Evolutionary conservation across 805 yeast species (phyloP).

Genomic region (Blastobotrys attinorum): DNA sequence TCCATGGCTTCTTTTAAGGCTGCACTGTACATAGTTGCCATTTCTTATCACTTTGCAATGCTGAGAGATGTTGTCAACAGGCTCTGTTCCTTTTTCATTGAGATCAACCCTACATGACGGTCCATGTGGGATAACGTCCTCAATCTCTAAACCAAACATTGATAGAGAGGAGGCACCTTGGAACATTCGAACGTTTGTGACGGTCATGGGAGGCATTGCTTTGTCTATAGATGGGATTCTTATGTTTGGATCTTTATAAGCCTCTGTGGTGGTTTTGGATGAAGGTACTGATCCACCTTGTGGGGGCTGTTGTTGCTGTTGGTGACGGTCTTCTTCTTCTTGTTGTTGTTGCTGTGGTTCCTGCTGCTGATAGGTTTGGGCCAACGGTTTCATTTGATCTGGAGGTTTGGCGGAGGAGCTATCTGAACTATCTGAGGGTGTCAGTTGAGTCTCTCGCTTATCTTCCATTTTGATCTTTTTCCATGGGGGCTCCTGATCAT

Average conservation of each 20-base stretch:
- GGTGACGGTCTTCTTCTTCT: not conserved
- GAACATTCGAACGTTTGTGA: not conserved
- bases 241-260: not conserved
- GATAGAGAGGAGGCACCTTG: slow-evolving; percentile 10
- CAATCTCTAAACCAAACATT: slow-evolving; percentile 12
- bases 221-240: not conserved
- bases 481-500: not conserved
- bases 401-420: not conserved
- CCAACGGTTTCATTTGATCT: not conserved
- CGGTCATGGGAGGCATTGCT: not conserved
- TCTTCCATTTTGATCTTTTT: not conserved
- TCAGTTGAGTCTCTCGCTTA: not conserved
- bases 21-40: slow-evolving; percentile 6
- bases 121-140: slow-evolving; percentile 7
- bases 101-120: slow-evolving; percentile 6
- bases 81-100: not conserved
- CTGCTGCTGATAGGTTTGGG: not conserved
- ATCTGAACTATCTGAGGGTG: not conserved
- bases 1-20: slow-evolving; percentile 3
- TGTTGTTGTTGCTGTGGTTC: not conserved
- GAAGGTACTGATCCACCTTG: not conserved
- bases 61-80: slow-evolving; percentile 2
- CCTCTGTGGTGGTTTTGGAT: not conserved
- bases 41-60: slow-evolving; percentile 1
- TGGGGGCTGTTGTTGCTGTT: not conserved